Percentiles rank a stretch among this genome's conserved stretches.
Evolutionary conservation across 2,329 filamentous ascomycete species (phyloP).

Genomic region (Teratosphaeriaceae sp.): DNA sequence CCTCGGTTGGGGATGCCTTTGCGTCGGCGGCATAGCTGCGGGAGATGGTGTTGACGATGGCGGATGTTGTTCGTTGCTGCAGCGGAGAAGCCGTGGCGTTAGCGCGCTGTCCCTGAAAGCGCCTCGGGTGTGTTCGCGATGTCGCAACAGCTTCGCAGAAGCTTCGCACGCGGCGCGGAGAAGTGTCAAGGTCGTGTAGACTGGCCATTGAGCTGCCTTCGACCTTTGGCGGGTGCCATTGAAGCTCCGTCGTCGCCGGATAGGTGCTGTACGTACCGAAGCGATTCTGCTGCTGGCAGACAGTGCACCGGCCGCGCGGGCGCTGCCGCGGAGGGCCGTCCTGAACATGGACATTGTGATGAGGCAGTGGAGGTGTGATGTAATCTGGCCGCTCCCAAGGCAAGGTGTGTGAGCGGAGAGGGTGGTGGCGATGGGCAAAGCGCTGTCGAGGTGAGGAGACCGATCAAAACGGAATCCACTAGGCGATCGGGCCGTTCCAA

Average conservation of each 20-base stretch:
- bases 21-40: conserved; percentile 88
- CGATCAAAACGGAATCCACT: no score
- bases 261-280: conserved; percentile 65
- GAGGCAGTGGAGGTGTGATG: conserved; percentile 37
- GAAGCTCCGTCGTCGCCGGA: conserved; percentile 39
- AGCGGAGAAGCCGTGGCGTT: conserved; percentile 41
- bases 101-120: conserved; percentile 34
- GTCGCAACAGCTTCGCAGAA: conserved; percentile 31
- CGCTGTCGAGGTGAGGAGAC: not conserved
- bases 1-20: conserved; percentile 94
- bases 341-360: conserved; percentile 76
- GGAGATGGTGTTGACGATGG: conserved; percentile 60
- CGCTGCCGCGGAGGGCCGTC: conserved; percentile 95
- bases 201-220: conserved; percentile 31
- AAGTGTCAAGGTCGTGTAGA: conserved; percentile 36
- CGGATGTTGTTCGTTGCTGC: conserved; percentile 82
- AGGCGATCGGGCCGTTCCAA: no score
- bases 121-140: conserved; percentile 17
- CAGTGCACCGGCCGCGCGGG: conserved; percentile 89
- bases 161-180: conserved; percentile 27
- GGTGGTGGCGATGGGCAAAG: not conserved
- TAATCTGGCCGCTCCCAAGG: conserved; percentile 24
- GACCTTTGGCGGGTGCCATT: conserved; percentile 29
- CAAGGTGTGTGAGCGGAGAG: conserved; percentile 14
- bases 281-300: conserved; percentile 86